phyloP scores from a whole-genome alignment of 2,329 filamentous ascomycete genomes.

The Orbilia oligospora region DNA sequence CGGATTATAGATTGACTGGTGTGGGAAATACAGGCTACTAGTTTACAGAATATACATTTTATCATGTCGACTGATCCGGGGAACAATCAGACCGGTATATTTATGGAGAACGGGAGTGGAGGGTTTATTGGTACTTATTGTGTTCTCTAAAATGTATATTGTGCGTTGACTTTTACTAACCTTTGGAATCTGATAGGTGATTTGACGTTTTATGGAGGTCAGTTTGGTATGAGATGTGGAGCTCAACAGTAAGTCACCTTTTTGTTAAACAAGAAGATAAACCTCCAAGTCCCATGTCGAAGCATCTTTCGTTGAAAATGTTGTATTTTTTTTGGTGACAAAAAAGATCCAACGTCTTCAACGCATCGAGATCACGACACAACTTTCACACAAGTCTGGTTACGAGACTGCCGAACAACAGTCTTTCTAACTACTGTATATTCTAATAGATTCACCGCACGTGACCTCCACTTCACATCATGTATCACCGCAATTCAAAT shows the following conservation, averaged over 20 bases:
- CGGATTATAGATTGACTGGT: slow-evolving; percentile 63
- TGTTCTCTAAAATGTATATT: not conserved
- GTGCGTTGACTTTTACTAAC: slow-evolving; percentile 61
- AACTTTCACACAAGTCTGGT: too few relatives aligned
- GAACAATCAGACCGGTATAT: slow-evolving; percentile 73
- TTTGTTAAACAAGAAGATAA: slow-evolving; percentile 62
- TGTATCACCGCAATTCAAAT: slow-evolving; percentile 72
- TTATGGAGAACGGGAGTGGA: slow-evolving; percentile 71
- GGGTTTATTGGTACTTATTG: slow-evolving; percentile 32
- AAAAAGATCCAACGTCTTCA: slow-evolving; percentile 78
- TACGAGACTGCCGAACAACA: too few relatives aligned
- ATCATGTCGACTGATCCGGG: slow-evolving; percentile 66
- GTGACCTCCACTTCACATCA: slow-evolving; percentile 72
- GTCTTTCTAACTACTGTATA: not conserved
- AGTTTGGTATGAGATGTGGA: slow-evolving; percentile 74
- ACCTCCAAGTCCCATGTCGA: not conserved
- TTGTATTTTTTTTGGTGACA: not conserved
- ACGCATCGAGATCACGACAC: slow-evolving; percentile 70
- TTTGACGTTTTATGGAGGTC: slow-evolving; percentile 73
- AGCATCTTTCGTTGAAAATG: not conserved
- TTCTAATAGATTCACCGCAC: slow-evolving; percentile 70
- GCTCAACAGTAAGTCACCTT: slow-evolving; percentile 72
- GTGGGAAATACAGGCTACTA: slow-evolving; percentile 69
- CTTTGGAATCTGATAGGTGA: slow-evolving; percentile 71
- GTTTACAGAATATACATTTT: slow-evolving; percentile 74